Evolutionary conservation across 768 basidiomycete species (phyloP).

Genomic region (Terana coerulea): DNA sequence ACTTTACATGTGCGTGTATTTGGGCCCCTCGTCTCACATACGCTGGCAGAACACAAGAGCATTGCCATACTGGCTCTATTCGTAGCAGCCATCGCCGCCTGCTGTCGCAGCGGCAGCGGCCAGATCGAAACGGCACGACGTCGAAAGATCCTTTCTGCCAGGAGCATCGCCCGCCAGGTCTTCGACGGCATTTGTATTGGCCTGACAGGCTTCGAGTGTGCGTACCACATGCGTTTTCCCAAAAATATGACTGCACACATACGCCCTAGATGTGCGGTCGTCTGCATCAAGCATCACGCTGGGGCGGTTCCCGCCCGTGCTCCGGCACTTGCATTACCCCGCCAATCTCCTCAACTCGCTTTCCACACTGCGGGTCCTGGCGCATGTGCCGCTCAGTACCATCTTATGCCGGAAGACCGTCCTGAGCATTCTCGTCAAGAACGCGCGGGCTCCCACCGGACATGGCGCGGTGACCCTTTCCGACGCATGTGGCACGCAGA

Average conservation of each 20-base stretch:
- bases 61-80: constrained; percentile 54
- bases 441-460: no score
- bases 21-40: not conserved
- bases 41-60: constrained; percentile 33
- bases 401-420: constrained; percentile 54
- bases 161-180: constrained; percentile 39
- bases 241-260: not conserved
- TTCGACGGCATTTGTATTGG: constrained; percentile 69
- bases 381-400: constrained; percentile 48
- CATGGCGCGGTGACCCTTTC: no score
- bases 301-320: constrained; percentile 51
- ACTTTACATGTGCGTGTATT: constrained; percentile 49
- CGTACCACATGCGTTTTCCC: not conserved
- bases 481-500: no score
- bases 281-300: constrained; percentile 60
- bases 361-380: constrained; percentile 58
- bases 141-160: constrained; percentile 25
- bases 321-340: constrained; percentile 62
- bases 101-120: constrained; percentile 44
- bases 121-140: constrained; percentile 45
- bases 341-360: constrained; percentile 51
- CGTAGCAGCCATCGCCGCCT: constrained; percentile 45
- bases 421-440: constrained; percentile 58
- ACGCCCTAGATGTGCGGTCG: constrained; percentile 50
- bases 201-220: constrained; percentile 64